phyloP scores from a whole-genome alignment of 805 yeast species.

The Candida maesae region DNA sequence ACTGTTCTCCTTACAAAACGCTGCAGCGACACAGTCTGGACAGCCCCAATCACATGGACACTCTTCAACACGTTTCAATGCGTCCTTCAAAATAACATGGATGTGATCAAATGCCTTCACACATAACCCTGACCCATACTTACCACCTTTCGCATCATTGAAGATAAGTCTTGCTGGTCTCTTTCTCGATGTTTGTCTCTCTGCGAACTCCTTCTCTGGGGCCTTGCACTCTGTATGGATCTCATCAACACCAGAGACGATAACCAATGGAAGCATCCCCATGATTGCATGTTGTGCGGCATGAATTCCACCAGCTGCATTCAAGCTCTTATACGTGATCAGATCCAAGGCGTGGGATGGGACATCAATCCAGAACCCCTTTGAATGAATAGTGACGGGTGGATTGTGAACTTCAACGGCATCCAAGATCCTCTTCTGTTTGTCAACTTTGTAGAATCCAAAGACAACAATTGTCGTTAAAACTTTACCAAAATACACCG shows the following conservation, averaged over 20 bases:
- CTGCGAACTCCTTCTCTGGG: conserved; percentile 92
- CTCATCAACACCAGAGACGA: conserved; percentile 73
- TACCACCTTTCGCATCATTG: conserved; percentile 80
- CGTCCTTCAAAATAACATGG: conserved; percentile 58
- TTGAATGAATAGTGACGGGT: conserved; percentile 62
- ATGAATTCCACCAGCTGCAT: conserved; percentile 89
- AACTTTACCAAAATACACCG: conserved; percentile 74
- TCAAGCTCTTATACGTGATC: conserved; percentile 54
- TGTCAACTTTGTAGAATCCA: conserved; percentile 88
- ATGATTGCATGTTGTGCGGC: conserved; percentile 92
- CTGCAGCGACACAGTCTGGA: conserved; percentile 82
- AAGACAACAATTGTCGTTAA: conserved; percentile 74
- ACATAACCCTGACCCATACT: conserved; percentile 73
- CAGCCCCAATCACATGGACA: conserved; percentile 71
- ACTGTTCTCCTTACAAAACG: conserved; percentile 76
- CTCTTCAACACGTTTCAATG: conserved; percentile 52
- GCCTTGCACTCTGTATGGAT: conserved; percentile 94
- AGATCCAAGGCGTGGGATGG: conserved; percentile 61
- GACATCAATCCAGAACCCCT: conserved; percentile 91
- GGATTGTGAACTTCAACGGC: conserved; percentile 92
- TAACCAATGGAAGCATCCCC: conserved; percentile 69
- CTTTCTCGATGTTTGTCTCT: conserved; percentile 60
- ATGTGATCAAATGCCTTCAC: conserved; percentile 77
- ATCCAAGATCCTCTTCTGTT: conserved; percentile 76
- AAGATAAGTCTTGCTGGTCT: conserved; percentile 88